Evolutionary conservation across 176 grass and related monocot genomes (phyloP).

Genomic region (Triticum dicoccoides): DNA sequence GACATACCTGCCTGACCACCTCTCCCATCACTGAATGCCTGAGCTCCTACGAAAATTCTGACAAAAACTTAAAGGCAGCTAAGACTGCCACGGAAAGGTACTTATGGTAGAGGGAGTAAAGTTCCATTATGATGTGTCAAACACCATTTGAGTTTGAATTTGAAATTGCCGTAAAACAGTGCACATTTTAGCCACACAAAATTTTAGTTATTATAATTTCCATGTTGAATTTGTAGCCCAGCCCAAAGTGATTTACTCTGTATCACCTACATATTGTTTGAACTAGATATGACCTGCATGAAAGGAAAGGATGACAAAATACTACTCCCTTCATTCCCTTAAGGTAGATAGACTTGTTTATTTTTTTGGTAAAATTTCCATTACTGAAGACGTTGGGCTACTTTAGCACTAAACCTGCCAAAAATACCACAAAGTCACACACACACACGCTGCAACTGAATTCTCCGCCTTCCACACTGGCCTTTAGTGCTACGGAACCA

Average conservation of each 20-base stretch:
- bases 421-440: not conserved
- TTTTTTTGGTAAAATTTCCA: too few relatives aligned
- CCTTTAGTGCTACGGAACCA: not conserved
- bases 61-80: not conserved
- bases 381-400: too few relatives aligned
- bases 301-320: slow-evolving; percentile 2
- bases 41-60: not conserved
- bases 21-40: not conserved
- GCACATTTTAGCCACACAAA: not conserved
- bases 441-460: not conserved
- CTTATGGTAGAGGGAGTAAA: not conserved
- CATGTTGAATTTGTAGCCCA: not conserved
- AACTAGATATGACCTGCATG: not conserved
- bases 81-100: not conserved
- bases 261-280: not conserved
- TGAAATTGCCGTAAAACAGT: not conserved
- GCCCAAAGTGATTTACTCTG: not conserved
- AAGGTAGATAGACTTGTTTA: too few relatives aligned
- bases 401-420: not conserved
- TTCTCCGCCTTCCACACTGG: not conserved
- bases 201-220: not conserved
- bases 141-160: slow-evolving; percentile 1
- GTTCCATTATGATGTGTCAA: not conserved
- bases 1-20: not conserved
- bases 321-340: not conserved